Conservation (phyloP, 2,329 filamentous ascomycete species). For the Diplodia scrobiculata region DNA sequence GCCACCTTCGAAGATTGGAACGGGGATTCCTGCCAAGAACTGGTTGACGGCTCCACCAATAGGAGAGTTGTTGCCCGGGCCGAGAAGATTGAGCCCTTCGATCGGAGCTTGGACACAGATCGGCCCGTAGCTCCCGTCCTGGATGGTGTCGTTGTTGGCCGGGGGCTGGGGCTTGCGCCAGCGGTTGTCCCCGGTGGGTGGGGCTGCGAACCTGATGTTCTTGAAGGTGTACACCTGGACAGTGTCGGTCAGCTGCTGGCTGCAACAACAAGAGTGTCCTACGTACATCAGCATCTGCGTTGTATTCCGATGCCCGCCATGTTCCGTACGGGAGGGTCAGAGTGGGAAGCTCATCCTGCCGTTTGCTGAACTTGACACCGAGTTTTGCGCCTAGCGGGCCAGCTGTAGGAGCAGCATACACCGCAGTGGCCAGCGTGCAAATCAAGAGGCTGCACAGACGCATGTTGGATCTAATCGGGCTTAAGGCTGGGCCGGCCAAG, state of each 20-base stretch:
- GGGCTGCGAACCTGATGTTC: conserved; percentile 39
- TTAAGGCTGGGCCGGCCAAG: not conserved
- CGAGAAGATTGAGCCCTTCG: conserved; percentile 24
- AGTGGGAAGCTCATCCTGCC: conserved; percentile 24
- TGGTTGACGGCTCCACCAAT: conserved; percentile 24
- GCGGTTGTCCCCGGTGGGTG: conserved; percentile 40
- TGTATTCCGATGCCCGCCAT: conserved; percentile 21
- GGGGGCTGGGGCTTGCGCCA: conserved; percentile 31
- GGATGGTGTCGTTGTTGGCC: conserved; percentile 11
- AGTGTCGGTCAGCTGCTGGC: not conserved
- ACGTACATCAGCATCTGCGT: conserved; percentile 23
- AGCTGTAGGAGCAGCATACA: conserved; percentile 12
- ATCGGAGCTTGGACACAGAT: conserved; percentile 26
- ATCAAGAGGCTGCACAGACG: conserved; percentile 4
- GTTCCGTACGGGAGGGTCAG: conserved; percentile 26
- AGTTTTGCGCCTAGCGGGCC: conserved; percentile 1
- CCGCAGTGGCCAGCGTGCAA: conserved; percentile 1
- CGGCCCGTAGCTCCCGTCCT: conserved; percentile 30
- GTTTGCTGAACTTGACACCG: conserved; percentile 25
- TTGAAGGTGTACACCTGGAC: conserved; percentile 32
- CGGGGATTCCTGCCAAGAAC: conserved; percentile 16
- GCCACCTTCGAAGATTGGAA: conserved; percentile 19
- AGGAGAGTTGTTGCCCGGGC: conserved; percentile 27
- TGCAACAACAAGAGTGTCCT: not conserved
- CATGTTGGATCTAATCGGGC: conserved; percentile 11